Conservation (phyloP, 2,329 filamentous ascomycete species). For the Didymella pinodella region DNA sequence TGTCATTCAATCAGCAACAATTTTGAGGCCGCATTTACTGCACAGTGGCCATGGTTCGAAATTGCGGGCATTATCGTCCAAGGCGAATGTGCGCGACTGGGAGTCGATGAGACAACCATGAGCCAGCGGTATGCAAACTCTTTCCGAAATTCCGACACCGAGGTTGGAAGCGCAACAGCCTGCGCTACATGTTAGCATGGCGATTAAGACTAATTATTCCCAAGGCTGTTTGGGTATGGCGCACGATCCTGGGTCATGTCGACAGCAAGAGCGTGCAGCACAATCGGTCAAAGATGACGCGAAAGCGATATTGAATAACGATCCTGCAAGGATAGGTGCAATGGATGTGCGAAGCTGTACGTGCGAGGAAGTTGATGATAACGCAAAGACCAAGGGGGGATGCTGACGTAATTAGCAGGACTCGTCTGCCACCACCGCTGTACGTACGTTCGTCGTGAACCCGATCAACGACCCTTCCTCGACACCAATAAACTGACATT, state of each 20-base stretch:
- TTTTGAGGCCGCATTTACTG: background rate
- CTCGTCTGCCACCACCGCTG: too few species aligned
- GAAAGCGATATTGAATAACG: background rate
- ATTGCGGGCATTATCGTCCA: background rate
- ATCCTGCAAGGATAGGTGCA: background rate
- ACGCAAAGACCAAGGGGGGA: too few species aligned
- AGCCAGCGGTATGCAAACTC: background rate
- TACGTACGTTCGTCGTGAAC: too few species aligned
- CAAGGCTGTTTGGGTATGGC: background rate
- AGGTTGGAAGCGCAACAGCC: background rate
- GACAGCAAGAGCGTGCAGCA: background rate
- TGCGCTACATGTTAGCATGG: background rate
- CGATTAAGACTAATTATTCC: background rate
- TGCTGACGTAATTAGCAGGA: background rate
- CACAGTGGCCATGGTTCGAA: background rate
- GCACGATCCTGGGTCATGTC: background rate
- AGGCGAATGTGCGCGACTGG: background rate
- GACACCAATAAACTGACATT: too few species aligned
- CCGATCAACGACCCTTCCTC: too few species aligned
- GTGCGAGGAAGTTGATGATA: background rate
- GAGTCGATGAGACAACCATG: background rate
- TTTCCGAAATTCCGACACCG: background rate
- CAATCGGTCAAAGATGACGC: background rate
- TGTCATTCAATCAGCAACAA: background rate
- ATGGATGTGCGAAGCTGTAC: slow-evolving; percentile 14